phyloP scores from a whole-genome alignment of 208 protist species.

The Leishmania tarentolae region DNA sequence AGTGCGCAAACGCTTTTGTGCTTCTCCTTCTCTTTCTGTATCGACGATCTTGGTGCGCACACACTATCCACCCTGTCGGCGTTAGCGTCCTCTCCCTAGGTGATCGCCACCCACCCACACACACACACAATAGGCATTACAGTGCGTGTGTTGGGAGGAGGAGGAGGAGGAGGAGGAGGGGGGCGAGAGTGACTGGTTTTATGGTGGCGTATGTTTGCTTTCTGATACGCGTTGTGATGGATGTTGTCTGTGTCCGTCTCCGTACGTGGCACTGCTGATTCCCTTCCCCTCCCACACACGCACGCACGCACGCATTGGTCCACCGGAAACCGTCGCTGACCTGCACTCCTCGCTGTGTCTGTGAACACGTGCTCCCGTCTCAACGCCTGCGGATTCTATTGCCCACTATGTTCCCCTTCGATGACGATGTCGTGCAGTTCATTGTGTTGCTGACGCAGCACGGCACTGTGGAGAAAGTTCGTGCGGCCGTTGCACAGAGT shows the following conservation, averaged over 20 bases:
- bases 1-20: too few relatives aligned
- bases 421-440: slow-evolving; percentile 64
- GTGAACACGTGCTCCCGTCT: neutral
- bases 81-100: neutral
- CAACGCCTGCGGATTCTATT: neutral
- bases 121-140: neutral
- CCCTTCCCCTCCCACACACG: neutral
- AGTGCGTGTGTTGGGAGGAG: too few relatives aligned
- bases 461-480: slow-evolving; percentile 53
- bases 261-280: neutral
- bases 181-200: too few relatives aligned
- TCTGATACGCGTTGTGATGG: too few relatives aligned
- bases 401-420: slow-evolving; percentile 22
- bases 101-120: neutral
- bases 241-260: neutral
- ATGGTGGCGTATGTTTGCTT: too few relatives aligned
- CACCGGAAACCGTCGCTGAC: neutral
- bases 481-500: slow-evolving; percentile 44
- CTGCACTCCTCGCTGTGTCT: neutral
- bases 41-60: neutral
- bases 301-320: neutral
- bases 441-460: slow-evolving; percentile 56
- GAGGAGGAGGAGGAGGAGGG: too few relatives aligned
- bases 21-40: neutral
- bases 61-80: neutral